Percentiles rank a stretch among this genome's conserved stretches.
These are phyloP conservation scores for Rhizopus delemar DNA, from an alignment of 371 early-diverging fungal species.

Conservation along the genomic window DNA sequence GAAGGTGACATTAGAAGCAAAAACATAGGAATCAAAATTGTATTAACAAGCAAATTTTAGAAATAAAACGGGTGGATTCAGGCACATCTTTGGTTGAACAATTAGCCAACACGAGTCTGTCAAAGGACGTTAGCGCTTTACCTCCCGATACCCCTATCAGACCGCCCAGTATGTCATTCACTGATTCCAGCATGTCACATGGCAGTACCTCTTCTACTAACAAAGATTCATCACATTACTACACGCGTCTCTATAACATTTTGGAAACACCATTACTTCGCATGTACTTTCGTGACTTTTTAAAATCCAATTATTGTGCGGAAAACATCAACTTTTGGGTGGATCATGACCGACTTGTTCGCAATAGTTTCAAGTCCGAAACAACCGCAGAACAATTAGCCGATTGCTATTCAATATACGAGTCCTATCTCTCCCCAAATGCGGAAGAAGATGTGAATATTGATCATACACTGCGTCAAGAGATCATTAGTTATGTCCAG, in stretches of 20 bases:
- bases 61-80: too few relatives aligned
- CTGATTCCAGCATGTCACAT: constrained; percentile 13
- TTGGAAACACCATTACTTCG: constrained; percentile 56
- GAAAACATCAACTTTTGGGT: constrained; percentile 67
- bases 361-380: constrained; percentile 14
- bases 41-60: too few relatives aligned
- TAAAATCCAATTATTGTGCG: constrained; percentile 62
- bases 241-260: constrained; percentile 53
- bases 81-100: background rate
- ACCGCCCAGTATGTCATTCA: constrained; percentile 23
- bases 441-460: constrained; percentile 62
- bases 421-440: constrained; percentile 52
- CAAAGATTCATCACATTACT: constrained; percentile 19
- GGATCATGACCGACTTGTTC: constrained; percentile 43
- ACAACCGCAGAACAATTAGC: constrained; percentile 40
- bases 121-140: background rate
- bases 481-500: constrained; percentile 38
- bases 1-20: too few relatives aligned
- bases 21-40: too few relatives aligned
- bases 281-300: constrained; percentile 61
- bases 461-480: constrained; percentile 44
- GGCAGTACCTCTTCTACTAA: constrained; percentile 1
- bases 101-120: background rate
- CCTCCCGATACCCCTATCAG: background rate
- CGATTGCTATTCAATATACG: constrained; percentile 58